These are phyloP conservation scores for Lathyrus sativus DNA, from an alignment of 306 rosid species.

Conservation along the genomic window DNA sequence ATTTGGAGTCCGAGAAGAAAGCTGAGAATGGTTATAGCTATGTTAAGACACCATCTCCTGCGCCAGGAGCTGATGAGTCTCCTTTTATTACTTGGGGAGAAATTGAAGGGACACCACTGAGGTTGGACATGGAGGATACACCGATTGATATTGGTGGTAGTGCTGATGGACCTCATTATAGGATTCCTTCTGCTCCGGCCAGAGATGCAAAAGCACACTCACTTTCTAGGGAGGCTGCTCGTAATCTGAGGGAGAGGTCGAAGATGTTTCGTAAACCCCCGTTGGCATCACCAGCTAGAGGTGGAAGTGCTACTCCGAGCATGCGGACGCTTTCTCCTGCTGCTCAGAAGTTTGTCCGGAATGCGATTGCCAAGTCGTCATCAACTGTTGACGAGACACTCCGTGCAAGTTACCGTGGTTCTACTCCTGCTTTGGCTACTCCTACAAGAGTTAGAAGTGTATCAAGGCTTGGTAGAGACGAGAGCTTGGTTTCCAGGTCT, in stretches of 20 bases:
- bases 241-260: constrained; percentile 81
- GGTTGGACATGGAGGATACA: constrained; percentile 86
- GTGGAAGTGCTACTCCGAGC: constrained; percentile 91
- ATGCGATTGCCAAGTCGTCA: constrained; percentile 77
- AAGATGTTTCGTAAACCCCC: constrained; percentile 90
- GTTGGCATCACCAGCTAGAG: constrained; percentile 78
- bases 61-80: constrained; percentile 87
- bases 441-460: constrained; percentile 80
- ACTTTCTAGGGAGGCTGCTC: constrained; percentile 84
- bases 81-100: constrained; percentile 98
- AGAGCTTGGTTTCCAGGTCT: constrained; percentile 70
- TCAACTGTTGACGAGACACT: constrained; percentile 90
- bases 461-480: constrained; percentile 79
- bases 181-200: constrained; percentile 66
- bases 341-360: constrained; percentile 93
- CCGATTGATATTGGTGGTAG: constrained; percentile 84
- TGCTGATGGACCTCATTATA: constrained; percentile 89
- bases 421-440: constrained; percentile 72
- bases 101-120: constrained; percentile 89
- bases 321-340: constrained; percentile 84
- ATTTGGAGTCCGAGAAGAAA: constrained; percentile 73
- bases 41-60: constrained; percentile 92
- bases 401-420: constrained; percentile 93
- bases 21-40: constrained; percentile 85
- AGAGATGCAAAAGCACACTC: constrained; percentile 95